Evolutionary conservation across 2,329 filamentous ascomycete species (phyloP).

Genomic region (Trichoderma sp.): DNA sequence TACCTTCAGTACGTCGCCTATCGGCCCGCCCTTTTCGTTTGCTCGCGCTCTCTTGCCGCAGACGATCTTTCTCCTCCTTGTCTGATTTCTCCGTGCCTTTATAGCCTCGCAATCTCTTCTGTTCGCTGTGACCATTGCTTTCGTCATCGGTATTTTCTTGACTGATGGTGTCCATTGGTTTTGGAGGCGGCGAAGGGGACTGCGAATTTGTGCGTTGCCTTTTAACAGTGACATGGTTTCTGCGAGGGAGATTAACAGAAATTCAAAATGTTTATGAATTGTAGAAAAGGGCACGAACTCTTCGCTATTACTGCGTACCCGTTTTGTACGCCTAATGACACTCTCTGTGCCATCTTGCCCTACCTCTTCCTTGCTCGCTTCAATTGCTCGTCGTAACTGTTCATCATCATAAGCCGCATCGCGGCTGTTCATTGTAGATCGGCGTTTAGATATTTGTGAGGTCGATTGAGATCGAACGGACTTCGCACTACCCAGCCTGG

Average conservation of each 20-base stretch:
- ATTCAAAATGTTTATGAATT: not conserved
- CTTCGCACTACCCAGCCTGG: slow-evolving; percentile 54
- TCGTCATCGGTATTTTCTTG: slow-evolving; percentile 73
- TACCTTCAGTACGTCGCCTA: slow-evolving; percentile 78
- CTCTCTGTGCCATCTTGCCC: slow-evolving; percentile 50
- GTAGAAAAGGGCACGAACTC: slow-evolving; percentile 64
- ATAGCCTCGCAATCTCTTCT: slow-evolving; percentile 60
- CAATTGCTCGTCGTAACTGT: slow-evolving; percentile 81
- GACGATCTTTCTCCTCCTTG: slow-evolving; percentile 71
- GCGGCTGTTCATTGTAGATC: slow-evolving; percentile 96
- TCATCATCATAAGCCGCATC: slow-evolving; percentile 95
- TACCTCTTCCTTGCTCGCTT: slow-evolving; percentile 87
- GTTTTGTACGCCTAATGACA: slow-evolving; percentile 67
- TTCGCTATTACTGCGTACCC: slow-evolving; percentile 87
- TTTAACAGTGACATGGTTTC: slow-evolving; percentile 70
- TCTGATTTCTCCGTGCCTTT: slow-evolving; percentile 64
- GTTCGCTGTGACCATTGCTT: slow-evolving; percentile 46
- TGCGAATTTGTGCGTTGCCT: slow-evolving; percentile 79
- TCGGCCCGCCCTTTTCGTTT: slow-evolving; percentile 82
- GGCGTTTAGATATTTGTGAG: slow-evolving; percentile 68
- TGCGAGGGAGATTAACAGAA: slow-evolving; percentile 37
- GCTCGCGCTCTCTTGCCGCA: slow-evolving; percentile 70
- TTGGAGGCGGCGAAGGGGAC: slow-evolving; percentile 58
- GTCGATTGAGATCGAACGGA: slow-evolving; percentile 52
- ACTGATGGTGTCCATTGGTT: slow-evolving; percentile 48